Evolutionary conservation across 2,329 filamentous ascomycete genomes (phyloP).

Genomic region (Calonectria pteridis): DNA sequence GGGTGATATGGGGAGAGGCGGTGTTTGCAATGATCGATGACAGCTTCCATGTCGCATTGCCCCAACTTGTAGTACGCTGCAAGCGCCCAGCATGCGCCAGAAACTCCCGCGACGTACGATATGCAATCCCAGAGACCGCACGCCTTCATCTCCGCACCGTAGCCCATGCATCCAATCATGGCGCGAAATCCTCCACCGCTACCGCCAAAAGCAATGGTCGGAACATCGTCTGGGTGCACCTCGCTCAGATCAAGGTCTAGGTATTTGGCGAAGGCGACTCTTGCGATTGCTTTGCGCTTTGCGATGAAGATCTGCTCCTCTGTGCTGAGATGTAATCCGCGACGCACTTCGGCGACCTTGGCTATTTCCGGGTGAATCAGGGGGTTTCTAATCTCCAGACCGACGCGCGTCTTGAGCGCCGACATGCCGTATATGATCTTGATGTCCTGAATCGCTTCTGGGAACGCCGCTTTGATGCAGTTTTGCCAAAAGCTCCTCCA

Average conservation of each 20-base stretch:
- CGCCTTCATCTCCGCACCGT: constrained; percentile 18
- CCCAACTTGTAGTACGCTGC: constrained; percentile 19
- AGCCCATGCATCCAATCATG: constrained; percentile 23
- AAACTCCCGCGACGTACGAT: constrained; percentile 22
- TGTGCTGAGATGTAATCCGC: constrained; percentile 10
- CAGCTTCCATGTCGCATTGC: constrained; percentile 15
- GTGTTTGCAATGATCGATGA: constrained; percentile 24
- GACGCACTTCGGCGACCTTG: constrained; percentile 11
- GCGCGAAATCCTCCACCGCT: constrained; percentile 26
- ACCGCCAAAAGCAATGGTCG: constrained; percentile 15
- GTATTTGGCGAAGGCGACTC: constrained; percentile 12
- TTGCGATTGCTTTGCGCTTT: constrained; percentile 1
- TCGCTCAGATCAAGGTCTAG: background rate
- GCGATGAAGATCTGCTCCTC: constrained; percentile 16
- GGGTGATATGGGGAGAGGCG: constrained; percentile 24
- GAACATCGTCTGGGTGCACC: constrained; percentile 23
- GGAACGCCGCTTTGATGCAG: constrained; percentile 25
- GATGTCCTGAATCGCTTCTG: constrained; percentile 25
- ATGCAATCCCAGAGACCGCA: constrained; percentile 22
- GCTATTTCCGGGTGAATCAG: constrained; percentile 18
- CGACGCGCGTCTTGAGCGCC: constrained; percentile 18
- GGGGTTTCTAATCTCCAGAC: constrained; percentile 19
- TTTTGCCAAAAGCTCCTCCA: constrained; percentile 19
- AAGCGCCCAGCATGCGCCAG: constrained; percentile 23
- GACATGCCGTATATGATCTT: constrained; percentile 25